phyloP scores from a whole-genome alignment of 768 basidiomycete species.

The Mycena crocata region DNA sequence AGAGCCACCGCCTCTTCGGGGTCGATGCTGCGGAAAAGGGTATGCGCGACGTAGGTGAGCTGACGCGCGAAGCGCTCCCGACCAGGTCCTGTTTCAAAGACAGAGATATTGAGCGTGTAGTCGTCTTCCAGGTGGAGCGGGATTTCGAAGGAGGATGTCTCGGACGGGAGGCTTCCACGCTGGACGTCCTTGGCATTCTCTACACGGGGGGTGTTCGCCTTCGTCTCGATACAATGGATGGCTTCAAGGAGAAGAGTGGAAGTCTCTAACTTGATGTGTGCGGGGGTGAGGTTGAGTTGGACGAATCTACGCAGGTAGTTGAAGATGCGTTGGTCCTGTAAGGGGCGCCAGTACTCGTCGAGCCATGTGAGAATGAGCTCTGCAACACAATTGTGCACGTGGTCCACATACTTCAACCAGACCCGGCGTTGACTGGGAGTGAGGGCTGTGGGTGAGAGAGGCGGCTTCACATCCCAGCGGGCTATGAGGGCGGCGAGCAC shows the following conservation, averaged over 20 bases:
- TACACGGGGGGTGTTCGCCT: conserved; percentile 13
- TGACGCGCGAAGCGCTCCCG: conserved; percentile 59
- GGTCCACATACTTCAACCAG: conserved; percentile 55
- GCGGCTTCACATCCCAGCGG: conserved; percentile 60
- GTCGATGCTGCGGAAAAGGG: conserved; percentile 52
- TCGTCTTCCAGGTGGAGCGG: conserved; percentile 42
- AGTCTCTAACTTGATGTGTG: conserved; percentile 42
- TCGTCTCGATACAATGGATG: conserved; percentile 37
- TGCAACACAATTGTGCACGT: conserved; percentile 68
- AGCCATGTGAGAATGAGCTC: conserved; percentile 78
- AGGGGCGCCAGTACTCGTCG: conserved; percentile 73
- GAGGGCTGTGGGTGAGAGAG: conserved; percentile 31
- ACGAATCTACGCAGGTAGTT: conserved; percentile 41
- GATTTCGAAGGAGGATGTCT: conserved; percentile 37
- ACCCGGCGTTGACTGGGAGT: conserved; percentile 48
- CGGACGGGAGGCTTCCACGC: conserved; percentile 33
- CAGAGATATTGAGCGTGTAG: conserved; percentile 41
- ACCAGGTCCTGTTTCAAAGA: conserved; percentile 51
- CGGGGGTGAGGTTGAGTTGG: conserved; percentile 35
- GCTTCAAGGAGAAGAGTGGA: conserved; percentile 43
- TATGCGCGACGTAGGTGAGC: conserved; percentile 52
- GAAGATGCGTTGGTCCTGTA: conserved; percentile 58
- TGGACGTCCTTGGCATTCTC: conserved; percentile 19
- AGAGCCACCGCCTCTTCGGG: conserved; percentile 56
- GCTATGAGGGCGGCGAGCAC: conserved; percentile 53